A percentile compares a stretch with the other conserved stretches of the same genome.
Evolutionary conservation across 2,329 filamentous ascomycete genomes (phyloP).

Genomic region (Pseudocercospora eumusae): DNA sequence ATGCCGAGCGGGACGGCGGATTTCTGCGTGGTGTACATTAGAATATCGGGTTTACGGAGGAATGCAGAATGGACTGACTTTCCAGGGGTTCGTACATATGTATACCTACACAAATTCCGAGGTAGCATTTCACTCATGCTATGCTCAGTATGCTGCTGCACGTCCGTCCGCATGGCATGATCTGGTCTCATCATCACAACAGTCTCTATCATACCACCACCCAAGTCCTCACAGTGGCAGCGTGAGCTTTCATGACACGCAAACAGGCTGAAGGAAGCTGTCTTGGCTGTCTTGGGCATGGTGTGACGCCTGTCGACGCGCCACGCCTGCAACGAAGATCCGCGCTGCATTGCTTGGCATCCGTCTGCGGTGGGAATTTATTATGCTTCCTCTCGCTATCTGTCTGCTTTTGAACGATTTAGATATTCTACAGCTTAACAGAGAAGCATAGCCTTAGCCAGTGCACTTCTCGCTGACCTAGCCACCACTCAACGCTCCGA

Average conservation of each 20-base stretch:
- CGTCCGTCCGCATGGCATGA: background rate
- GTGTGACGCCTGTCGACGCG: background rate
- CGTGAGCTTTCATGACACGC: background rate
- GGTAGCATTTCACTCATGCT: background rate
- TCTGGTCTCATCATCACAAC: no score
- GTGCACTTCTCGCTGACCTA: background rate
- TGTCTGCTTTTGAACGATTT: background rate
- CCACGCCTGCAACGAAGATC: no score
- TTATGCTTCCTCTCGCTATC: no score
- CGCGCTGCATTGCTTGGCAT: slow-evolving; percentile 6
- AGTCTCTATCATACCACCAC: no score
- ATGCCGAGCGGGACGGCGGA: background rate
- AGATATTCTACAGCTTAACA: background rate
- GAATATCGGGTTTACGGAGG: no score
- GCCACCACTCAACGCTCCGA: slow-evolving; percentile 1
- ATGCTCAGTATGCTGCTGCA: no score
- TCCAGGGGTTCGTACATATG: background rate
- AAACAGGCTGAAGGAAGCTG: no score
- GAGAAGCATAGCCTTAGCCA: background rate
- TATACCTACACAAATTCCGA: background rate
- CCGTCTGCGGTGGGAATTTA: background rate
- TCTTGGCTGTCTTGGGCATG: no score
- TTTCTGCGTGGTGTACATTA: no score
- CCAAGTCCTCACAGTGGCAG: background rate
- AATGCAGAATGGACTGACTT: no score